Evolutionary conservation across 495 filamentous ascomycete genomes (phyloP).

Genomic region (Aspergillus sparsus): DNA sequence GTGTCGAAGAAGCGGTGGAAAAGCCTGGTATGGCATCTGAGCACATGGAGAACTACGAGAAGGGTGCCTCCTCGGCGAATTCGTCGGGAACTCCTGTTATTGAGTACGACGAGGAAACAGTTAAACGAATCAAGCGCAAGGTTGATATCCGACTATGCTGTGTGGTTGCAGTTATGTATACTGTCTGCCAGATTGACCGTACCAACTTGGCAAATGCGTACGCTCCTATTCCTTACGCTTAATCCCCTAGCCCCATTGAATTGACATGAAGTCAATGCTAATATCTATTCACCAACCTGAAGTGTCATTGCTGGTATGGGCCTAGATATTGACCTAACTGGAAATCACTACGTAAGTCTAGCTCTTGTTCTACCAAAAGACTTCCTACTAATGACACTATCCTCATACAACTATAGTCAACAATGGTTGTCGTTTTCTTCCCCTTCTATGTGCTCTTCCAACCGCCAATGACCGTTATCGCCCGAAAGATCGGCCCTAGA

Average conservation of each 20-base stretch:
- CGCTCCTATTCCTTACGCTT: background rate
- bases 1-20: background rate
- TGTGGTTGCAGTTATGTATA: slow-evolving; percentile 18
- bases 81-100: slow-evolving; percentile 4
- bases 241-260: too few relatives aligned
- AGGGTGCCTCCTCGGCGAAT: background rate
- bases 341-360: slow-evolving; percentile 12
- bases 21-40: background rate
- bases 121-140: slow-evolving; percentile 19
- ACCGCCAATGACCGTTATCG: slow-evolving; percentile 41
- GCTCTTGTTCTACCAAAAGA: background rate
- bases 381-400: background rate
- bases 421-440: slow-evolving; percentile 21
- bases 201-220: slow-evolving; percentile 19
- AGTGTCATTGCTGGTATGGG: slow-evolving; percentile 16
- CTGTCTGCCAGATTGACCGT: slow-evolving; percentile 18
- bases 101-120: slow-evolving; percentile 11
- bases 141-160: slow-evolving; percentile 13
- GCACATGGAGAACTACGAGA: slow-evolving; percentile 3
- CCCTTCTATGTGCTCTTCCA: slow-evolving; percentile 25
- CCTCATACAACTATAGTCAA: slow-evolving; percentile 5
- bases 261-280: too few relatives aligned
- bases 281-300: background rate
- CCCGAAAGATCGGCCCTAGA: slow-evolving; percentile 57
- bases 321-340: slow-evolving; percentile 11